Evolutionary conservation across 257 asterid genomes (phyloP).

Genomic region (Fraxinus cuspidata): DNA sequence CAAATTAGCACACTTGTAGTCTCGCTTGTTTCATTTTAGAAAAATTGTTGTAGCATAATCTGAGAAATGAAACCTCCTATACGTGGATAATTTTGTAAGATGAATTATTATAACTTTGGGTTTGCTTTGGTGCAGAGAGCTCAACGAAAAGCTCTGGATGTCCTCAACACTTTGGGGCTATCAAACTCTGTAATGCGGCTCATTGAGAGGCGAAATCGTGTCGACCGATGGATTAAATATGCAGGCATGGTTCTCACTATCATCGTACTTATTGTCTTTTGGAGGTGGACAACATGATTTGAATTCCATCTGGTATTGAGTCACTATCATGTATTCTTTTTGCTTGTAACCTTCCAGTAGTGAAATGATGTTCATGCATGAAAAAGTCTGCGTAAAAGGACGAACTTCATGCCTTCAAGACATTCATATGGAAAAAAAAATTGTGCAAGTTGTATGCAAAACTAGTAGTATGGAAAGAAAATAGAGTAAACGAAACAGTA

Average conservation of each 20-base stretch:
- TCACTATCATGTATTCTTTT: background rate
- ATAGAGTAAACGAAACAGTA: background rate
- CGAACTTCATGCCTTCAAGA: background rate
- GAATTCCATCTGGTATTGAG: background rate
- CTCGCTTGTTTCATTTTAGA: background rate
- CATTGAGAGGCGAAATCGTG: slow-evolving; percentile 84
- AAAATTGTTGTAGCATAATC: background rate
- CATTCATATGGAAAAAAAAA: background rate
- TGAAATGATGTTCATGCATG: background rate
- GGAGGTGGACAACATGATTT: slow-evolving; percentile 90
- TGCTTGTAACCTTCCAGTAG: background rate
- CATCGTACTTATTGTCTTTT: slow-evolving; percentile 51
- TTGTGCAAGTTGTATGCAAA: background rate
- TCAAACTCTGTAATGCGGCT: slow-evolving; percentile 83
- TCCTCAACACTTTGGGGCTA: slow-evolving; percentile 82
- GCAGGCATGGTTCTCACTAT: slow-evolving; percentile 74
- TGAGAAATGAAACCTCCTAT: background rate
- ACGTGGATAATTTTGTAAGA: background rate
- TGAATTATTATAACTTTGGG: background rate
- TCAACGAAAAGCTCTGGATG: slow-evolving; percentile 92
- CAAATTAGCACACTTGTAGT: background rate
- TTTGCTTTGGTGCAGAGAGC: slow-evolving; percentile 63
- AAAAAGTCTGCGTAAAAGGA: background rate
- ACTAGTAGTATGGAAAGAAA: background rate
- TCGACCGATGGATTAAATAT: slow-evolving; percentile 83